Percentiles rank a stretch among this genome's conserved stretches.
phyloP scores from a whole-genome alignment of 768 basidiomycete species.

The Trametes punicea region DNA sequence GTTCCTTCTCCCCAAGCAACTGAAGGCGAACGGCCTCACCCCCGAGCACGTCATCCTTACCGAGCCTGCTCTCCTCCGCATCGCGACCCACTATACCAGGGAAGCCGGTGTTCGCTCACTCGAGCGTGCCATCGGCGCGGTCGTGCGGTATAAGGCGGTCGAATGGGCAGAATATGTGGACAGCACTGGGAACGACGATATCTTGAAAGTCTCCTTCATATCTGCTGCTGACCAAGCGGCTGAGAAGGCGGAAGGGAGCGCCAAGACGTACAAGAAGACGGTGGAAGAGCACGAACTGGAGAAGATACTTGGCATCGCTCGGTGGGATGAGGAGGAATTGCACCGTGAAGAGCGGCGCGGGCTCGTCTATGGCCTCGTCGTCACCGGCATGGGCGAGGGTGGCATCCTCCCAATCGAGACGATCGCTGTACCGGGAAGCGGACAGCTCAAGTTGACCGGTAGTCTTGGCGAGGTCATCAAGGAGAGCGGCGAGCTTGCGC shows the following conservation, averaged over 20 bases:
- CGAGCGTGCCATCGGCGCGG: conserved; percentile 81
- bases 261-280: conserved; percentile 47
- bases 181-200: conserved; percentile 14
- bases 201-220: background rate
- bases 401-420: conserved; percentile 86
- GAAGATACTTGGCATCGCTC: conserved; percentile 74
- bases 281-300: conserved; percentile 77
- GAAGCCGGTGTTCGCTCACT: conserved; percentile 93
- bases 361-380: conserved; percentile 82
- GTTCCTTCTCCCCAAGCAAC: conserved; percentile 88
- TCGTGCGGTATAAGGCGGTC: conserved; percentile 91
- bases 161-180: conserved; percentile 78
- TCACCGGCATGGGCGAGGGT: conserved; percentile 86
- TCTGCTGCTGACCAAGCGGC: conserved; percentile 1
- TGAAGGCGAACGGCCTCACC: conserved; percentile 71
- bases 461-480: conserved; percentile 88
- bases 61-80: conserved; percentile 64
- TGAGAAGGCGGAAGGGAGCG: conserved; percentile 20
- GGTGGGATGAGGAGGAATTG: conserved; percentile 77
- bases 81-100: conserved; percentile 79
- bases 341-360: conserved; percentile 73
- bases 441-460: conserved; percentile 75
- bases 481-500: conserved; percentile 85
- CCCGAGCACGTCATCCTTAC: conserved; percentile 59
- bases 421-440: conserved; percentile 70